These are phyloP conservation scores for Cyberlindnera lachancei DNA, from an alignment of 805 yeast species.

Conservation along the genomic window DNA sequence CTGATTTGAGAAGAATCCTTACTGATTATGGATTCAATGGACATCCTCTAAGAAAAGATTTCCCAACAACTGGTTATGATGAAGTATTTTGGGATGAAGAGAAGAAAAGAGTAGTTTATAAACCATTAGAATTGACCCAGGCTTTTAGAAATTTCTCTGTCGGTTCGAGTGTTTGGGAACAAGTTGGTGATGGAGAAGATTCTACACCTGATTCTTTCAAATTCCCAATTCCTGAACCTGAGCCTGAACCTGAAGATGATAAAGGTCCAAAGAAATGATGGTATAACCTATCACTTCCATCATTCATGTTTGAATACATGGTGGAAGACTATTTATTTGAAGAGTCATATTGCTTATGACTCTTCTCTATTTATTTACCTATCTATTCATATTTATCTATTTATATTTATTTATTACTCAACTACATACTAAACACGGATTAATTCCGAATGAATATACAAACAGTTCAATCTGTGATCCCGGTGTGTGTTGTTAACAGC, in stretches of 20 bases:
- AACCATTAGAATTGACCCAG: constrained; percentile 85
- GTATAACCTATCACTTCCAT: constrained; percentile 4
- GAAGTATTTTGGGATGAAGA: constrained; percentile 88
- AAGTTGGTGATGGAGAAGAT: constrained; percentile 81
- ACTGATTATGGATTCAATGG: constrained; percentile 93
- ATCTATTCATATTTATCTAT: constrained; percentile 7
- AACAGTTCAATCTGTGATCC: too few species aligned
- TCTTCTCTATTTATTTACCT: constrained; percentile 18
- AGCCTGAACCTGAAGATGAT: constrained; percentile 43
- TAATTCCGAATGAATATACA: too few species aligned
- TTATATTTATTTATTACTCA: constrained; percentile 7
- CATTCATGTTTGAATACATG: too few species aligned
- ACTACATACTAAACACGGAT: too few species aligned
- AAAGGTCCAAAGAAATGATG: constrained; percentile 18
- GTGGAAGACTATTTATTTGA: too few species aligned
- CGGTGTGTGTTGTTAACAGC: too few species aligned
- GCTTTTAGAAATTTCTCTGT: constrained; percentile 88
- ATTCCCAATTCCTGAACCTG: constrained; percentile 78
- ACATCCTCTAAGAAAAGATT: constrained; percentile 84
- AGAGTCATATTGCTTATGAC: too few species aligned
- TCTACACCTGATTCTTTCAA: constrained; percentile 74
- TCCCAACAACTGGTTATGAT: constrained; percentile 89
- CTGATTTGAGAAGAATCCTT: constrained; percentile 82
- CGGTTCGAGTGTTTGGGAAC: constrained; percentile 88
- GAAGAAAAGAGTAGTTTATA: constrained; percentile 82